phyloP scores from a whole-genome alignment of 2,329 filamentous ascomycete genomes.

The Talaromyces pinophilus region DNA sequence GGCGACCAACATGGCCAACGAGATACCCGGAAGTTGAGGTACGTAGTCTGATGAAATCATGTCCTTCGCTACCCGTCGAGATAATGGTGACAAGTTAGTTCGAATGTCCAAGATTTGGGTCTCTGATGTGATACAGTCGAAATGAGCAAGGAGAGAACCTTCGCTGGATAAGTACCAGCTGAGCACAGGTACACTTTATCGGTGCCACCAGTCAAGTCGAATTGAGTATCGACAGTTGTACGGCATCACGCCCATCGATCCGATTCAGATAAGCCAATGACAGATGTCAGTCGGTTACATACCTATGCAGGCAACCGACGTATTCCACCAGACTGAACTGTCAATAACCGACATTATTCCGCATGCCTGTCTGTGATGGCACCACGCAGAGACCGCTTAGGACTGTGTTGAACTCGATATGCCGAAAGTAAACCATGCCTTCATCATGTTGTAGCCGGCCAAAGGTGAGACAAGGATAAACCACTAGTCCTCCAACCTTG shows the following conservation, averaged over 20 bases:
- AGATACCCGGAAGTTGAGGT: neutral
- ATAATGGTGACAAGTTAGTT: too few relatives aligned
- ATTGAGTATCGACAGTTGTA: neutral
- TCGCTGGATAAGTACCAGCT: neutral
- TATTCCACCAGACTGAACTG: neutral
- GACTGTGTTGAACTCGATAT: too few relatives aligned
- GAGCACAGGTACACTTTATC: neutral
- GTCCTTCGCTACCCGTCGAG: neutral
- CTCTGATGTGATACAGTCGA: neutral
- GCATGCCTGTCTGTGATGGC: neutral
- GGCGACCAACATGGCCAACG: neutral
- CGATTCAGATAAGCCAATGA: neutral
- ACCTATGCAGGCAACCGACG: neutral
- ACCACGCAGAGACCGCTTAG: too few relatives aligned
- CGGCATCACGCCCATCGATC: neutral
- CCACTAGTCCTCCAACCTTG: constrained; percentile 1
- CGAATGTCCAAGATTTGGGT: neutral
- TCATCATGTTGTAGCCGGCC: neutral
- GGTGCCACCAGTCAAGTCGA: constrained; percentile 1
- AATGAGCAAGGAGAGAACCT: neutral
- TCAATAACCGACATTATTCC: neutral
- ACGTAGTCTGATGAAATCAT: neutral
- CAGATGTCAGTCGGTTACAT: neutral
- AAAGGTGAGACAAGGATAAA: constrained; percentile 5
- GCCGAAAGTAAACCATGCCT: neutral